Evolutionary conservation across 2,329 filamentous ascomycete genomes (phyloP).

Genomic region (Fusarium scirpi): DNA sequence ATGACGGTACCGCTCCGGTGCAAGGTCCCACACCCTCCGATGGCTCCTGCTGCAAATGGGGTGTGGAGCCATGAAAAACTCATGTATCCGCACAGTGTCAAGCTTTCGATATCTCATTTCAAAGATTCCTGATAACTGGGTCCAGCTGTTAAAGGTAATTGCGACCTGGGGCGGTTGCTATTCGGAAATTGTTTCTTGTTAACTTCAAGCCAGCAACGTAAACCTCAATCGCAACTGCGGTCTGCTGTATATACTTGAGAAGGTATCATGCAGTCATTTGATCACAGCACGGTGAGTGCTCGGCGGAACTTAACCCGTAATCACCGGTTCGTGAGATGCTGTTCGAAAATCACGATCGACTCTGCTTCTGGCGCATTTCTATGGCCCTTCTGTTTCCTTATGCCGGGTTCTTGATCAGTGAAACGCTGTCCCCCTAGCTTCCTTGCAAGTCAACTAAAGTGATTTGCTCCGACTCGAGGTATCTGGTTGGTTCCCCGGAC

Average conservation of each 20-base stretch:
- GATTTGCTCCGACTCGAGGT: not conserved
- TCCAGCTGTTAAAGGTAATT: not conserved
- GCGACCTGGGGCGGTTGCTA: not conserved
- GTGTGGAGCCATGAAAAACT: slow-evolving; percentile 36
- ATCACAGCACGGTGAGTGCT: not conserved
- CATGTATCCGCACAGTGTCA: slow-evolving; percentile 38
- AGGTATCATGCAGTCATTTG: not conserved
- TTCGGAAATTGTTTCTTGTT: slow-evolving; percentile 5
- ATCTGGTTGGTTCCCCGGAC: slow-evolving; percentile 34
- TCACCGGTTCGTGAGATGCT: slow-evolving; percentile 24
- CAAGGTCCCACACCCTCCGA: slow-evolving; percentile 20
- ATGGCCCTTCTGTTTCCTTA: slow-evolving; percentile 25
- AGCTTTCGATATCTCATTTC: slow-evolving; percentile 7
- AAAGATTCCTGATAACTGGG: slow-evolving; percentile 16
- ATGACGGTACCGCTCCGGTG: slow-evolving; percentile 41
- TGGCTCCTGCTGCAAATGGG: slow-evolving; percentile 32
- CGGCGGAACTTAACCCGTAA: not conserved
- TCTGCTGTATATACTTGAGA: not conserved
- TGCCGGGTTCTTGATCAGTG: slow-evolving; percentile 16
- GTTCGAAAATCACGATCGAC: slow-evolving; percentile 24
- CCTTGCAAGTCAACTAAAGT: slow-evolving; percentile 14
- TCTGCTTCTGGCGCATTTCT: slow-evolving; percentile 18
- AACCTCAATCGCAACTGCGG: not conserved
- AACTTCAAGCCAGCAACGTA: slow-evolving; percentile 6
- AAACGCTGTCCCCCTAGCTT: slow-evolving; percentile 7